Percentiles rank a stretch among this genome's conserved stretches.
These are phyloP conservation scores for Acanthamoeba lenticulata DNA, from an alignment of 208 protist genomes.

Conservation along the genomic window DNA sequence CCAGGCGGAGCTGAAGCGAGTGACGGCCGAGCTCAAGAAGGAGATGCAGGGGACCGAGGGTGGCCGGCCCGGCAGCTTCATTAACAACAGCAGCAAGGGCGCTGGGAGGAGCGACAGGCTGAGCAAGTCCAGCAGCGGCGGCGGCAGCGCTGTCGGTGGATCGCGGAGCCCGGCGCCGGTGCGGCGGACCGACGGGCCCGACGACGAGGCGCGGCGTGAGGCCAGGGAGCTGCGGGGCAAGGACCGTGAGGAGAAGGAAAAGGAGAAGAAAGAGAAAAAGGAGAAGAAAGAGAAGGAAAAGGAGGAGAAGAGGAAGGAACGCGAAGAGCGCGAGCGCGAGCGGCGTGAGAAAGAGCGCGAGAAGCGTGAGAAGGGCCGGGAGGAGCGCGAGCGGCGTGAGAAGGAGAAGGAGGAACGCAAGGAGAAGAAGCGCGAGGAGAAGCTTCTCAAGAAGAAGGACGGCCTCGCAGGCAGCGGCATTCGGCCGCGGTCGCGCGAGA, in stretches of 20 bases:
- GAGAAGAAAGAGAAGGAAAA: conserved; percentile 41
- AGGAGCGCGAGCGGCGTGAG: neutral
- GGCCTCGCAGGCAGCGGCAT: neutral
- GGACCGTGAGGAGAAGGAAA: neutral
- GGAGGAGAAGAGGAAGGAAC: neutral
- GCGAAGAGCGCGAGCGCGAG: neutral
- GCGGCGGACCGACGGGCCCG: neutral
- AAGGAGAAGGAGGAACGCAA: conserved; percentile 43
- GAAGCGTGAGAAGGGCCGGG: neutral
- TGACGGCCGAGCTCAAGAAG: conserved; percentile 21
- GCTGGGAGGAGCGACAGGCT: neutral
- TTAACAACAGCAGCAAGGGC: neutral
- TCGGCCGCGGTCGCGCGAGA: neutral
- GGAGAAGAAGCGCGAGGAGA: conserved; percentile 16
- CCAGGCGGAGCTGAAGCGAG: neutral
- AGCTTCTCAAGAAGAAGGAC: conserved; percentile 7
- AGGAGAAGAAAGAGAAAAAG: neutral
- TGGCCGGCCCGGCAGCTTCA: neutral
- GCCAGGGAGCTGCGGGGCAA: neutral
- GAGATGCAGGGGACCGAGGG: neutral
- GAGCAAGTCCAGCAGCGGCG: neutral
- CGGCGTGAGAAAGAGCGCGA: neutral
- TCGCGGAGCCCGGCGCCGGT: neutral
- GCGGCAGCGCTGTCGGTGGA: neutral
- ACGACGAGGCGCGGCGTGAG: neutral